A percentile compares a stretch with the other conserved stretches of the same genome.
Conservation (phyloP, 257 asterid species). For the Solanum dulcamara region DNA sequence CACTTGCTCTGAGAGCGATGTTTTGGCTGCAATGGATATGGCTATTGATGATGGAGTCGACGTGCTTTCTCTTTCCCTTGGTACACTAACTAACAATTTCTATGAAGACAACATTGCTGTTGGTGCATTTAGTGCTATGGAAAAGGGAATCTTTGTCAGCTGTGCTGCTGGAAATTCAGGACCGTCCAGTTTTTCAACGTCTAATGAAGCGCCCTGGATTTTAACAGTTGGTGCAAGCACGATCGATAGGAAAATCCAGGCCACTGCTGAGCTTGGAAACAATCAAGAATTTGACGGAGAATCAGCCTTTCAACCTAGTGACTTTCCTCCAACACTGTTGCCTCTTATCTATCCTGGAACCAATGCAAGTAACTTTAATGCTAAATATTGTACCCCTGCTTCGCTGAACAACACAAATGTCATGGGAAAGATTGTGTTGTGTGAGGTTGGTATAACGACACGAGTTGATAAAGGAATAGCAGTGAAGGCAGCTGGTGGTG, state of each 20-base stretch:
- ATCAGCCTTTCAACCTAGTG: conserved; percentile 8
- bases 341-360: conserved; percentile 14
- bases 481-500: conserved; percentile 27
- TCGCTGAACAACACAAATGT: conserved; percentile 1
- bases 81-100: background rate
- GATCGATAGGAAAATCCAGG: conserved; percentile 4
- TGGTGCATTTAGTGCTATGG: conserved; percentile 18
- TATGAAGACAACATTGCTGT: conserved; percentile 8
- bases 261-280: conserved; percentile 18
- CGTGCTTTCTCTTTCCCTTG: conserved; percentile 21
- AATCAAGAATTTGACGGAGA: conserved; percentile 6
- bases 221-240: conserved; percentile 35
- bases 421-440: conserved; percentile 20
- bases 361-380: background rate
- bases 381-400: conserved; percentile 3
- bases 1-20: conserved; percentile 8
- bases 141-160: conserved; percentile 21
- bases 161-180: conserved; percentile 26
- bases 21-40: conserved; percentile 23
- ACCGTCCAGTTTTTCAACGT: background rate
- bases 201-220: conserved; percentile 33
- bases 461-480: conserved; percentile 3
- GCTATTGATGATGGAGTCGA: conserved; percentile 32
- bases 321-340: conserved; percentile 3
- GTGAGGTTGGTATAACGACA: background rate